Evolutionary conservation across 2,329 filamentous ascomycete genomes (phyloP).

Genomic region (Xylariales sp.): DNA sequence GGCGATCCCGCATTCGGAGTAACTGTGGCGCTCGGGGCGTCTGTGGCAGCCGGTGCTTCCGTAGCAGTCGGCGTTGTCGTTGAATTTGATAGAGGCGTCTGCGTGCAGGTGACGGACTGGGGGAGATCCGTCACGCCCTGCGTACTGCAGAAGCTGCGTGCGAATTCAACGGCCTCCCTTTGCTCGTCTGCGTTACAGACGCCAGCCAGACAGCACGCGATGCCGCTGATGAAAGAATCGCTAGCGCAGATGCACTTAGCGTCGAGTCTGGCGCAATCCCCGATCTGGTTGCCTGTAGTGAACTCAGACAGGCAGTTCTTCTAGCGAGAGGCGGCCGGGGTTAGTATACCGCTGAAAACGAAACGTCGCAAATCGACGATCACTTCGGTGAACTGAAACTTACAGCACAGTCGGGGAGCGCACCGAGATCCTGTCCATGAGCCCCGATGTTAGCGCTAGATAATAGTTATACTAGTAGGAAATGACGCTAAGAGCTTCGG

Average conservation of each 20-base stretch:
- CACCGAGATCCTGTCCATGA: constrained; percentile 45
- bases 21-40: constrained; percentile 29
- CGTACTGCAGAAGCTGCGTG: constrained; percentile 50
- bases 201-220: constrained; percentile 61
- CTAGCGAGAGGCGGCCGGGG: constrained; percentile 34
- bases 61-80: constrained; percentile 19
- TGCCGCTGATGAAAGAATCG: constrained; percentile 57
- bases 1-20: constrained; percentile 32
- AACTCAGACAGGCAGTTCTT: constrained; percentile 49
- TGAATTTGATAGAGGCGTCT: not conserved
- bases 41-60: constrained; percentile 21
- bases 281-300: constrained; percentile 54
- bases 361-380: not conserved
- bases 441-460: too few relatives aligned
- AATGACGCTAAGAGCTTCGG: not conserved
- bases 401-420: constrained; percentile 67
- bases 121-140: constrained; percentile 48
- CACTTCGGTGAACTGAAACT: constrained; percentile 46
- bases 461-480: not conserved
- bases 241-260: constrained; percentile 62
- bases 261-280: constrained; percentile 55
- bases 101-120: constrained; percentile 34
- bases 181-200: constrained; percentile 58
- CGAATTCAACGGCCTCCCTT: constrained; percentile 47
- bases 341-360: not conserved